Percentiles rank a stretch among this genome's conserved stretches.
Conservation (phyloP, 345 rosid species). For the Dovyalis caffra region DNA sequence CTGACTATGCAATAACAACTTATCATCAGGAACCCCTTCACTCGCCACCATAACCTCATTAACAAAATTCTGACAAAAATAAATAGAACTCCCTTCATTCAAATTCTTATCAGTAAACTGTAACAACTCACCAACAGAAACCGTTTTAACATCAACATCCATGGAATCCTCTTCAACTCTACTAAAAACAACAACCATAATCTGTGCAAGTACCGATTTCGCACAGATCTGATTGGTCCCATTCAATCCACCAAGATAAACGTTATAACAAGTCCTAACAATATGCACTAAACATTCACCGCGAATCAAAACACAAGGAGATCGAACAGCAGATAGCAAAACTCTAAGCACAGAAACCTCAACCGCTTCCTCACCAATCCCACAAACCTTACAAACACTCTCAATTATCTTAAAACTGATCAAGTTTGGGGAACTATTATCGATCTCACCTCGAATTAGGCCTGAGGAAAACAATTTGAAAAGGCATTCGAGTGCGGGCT, state of each 20-base stretch:
- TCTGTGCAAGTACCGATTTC: slow-evolving; percentile 86
- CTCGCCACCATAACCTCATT: slow-evolving; percentile 63
- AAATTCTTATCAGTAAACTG: slow-evolving; percentile 81
- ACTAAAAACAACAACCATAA: slow-evolving; percentile 67
- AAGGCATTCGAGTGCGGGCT: slow-evolving; percentile 81
- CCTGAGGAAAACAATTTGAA: slow-evolving; percentile 73
- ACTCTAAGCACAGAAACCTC: slow-evolving; percentile 78
- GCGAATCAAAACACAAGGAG: slow-evolving; percentile 67
- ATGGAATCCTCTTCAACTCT: slow-evolving; percentile 72
- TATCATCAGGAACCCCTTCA: slow-evolving; percentile 56
- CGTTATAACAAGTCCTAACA: slow-evolving; percentile 86
- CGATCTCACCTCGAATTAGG: slow-evolving; percentile 61
- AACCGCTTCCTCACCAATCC: slow-evolving; percentile 68
- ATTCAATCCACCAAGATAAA: slow-evolving; percentile 72
- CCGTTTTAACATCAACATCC: slow-evolving; percentile 45
- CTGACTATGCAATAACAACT: slow-evolving; percentile 31
- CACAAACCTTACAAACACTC: slow-evolving; percentile 55
- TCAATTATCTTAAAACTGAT: slow-evolving; percentile 43
- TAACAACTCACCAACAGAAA: slow-evolving; percentile 67
- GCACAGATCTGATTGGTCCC: slow-evolving; percentile 97
- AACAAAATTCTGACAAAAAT: slow-evolving; percentile 67
- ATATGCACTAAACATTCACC: slow-evolving; percentile 75
- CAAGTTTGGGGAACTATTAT: background rate
- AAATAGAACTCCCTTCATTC: slow-evolving; percentile 85
- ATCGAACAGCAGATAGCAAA: slow-evolving; percentile 70